Conservation (phyloP, 2,329 filamentous ascomycete species). For the Pestalotiopsis sp. region DNA sequence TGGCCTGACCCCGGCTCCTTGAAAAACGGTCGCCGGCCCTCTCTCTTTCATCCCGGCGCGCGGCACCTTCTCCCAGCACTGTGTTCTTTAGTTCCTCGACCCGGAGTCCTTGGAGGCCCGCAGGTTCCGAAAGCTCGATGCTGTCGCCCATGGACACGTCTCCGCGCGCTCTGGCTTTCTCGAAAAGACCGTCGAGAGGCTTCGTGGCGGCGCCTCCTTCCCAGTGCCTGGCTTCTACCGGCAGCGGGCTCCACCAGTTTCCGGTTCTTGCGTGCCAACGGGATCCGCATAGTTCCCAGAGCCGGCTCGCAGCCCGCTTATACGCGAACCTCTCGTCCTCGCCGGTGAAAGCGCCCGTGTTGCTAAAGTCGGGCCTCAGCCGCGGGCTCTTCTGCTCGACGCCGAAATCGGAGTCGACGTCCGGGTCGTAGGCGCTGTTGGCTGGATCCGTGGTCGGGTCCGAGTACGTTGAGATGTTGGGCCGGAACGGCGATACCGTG, state of each 20-base stretch:
- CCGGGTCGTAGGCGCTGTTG: conserved; percentile 54
- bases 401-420: conserved; percentile 60
- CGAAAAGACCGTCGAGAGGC: conserved; percentile 11
- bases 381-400: conserved; percentile 32
- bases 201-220: conserved; percentile 42
- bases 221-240: conserved; percentile 67
- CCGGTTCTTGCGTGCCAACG: conserved; percentile 70
- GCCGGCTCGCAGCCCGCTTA: conserved; percentile 72
- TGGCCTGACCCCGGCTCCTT: neutral
- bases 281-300: conserved; percentile 80
- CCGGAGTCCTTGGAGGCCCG: conserved; percentile 40
- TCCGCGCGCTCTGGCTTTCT: conserved; percentile 21
- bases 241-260: conserved; percentile 71
- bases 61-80: conserved; percentile 13
- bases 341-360: conserved; percentile 71
- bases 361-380: conserved; percentile 64
- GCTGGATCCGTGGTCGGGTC: conserved; percentile 30
- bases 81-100: conserved; percentile 31
- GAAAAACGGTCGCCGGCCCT: conserved; percentile 2
- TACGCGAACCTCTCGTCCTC: conserved; percentile 84
- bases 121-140: conserved; percentile 45
- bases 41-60: neutral
- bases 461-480: conserved; percentile 72
- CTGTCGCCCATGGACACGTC: conserved; percentile 44
- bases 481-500: conserved; percentile 74